Percentiles rank a stretch among this genome's conserved stretches.
These are phyloP conservation scores for Rhodotorula mucilaginosa DNA, from an alignment of 1,284 basidiomycete genomes.

Conservation along the genomic window DNA sequence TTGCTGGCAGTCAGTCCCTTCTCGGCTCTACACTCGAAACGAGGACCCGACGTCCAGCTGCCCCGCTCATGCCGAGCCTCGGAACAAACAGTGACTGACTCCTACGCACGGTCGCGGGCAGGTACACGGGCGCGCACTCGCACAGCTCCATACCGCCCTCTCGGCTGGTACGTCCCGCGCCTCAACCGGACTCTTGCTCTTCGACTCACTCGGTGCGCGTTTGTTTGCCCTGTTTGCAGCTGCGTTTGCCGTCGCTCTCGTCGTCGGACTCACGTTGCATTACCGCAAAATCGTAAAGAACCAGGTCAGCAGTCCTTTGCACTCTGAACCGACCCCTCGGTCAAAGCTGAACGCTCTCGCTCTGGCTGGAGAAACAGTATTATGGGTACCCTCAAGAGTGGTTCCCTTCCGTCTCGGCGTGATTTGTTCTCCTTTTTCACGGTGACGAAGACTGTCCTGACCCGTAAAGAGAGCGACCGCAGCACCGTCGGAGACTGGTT, in stretches of 20 bases:
- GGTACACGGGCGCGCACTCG: constrained; percentile 3
- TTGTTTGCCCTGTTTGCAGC: constrained; percentile 46
- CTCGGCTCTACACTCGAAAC: not conserved
- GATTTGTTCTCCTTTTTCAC: too few species aligned
- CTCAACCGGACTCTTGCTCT: constrained; percentile 53
- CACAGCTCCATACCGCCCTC: constrained; percentile 10
- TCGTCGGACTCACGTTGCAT: constrained; percentile 67
- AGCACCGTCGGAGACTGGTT: constrained; percentile 85
- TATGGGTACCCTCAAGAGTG: constrained; percentile 84
- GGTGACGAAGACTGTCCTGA: not conserved
- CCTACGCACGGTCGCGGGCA: not conserved
- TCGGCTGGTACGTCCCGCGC: constrained; percentile 6
- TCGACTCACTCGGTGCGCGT: not conserved
- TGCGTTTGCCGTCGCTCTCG: constrained; percentile 70
- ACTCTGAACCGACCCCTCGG: too few species aligned
- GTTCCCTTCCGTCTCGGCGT: constrained; percentile 86
- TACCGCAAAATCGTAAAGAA: constrained; percentile 89
- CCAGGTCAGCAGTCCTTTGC: constrained; percentile 54
- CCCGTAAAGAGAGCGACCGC: not conserved
- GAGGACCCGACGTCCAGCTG: not conserved
- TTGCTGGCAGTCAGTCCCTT: not conserved
- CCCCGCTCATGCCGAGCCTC: not conserved
- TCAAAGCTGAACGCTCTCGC: not conserved
- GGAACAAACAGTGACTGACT: not conserved
- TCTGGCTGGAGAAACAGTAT: constrained; percentile 25